Base-by-base conservation (phyloP, 345 rosid species). In the Salix purpurea region DNA sequence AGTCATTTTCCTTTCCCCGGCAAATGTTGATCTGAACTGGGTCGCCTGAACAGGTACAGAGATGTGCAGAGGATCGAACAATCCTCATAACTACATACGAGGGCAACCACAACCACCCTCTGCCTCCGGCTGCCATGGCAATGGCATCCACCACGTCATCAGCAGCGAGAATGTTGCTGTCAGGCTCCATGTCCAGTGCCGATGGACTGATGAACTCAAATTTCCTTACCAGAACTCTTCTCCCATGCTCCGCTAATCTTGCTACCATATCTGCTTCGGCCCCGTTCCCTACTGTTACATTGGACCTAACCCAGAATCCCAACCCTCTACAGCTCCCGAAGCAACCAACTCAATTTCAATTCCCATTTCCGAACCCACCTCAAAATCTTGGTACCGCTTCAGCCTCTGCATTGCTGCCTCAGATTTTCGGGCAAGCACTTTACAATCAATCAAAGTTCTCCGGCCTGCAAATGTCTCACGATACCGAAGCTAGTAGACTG, bases 191-290 rank as follows among this genome's bases (percentile, higher is more conserved):
- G 98, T 82, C 98, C 0, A 89, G 88, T 81, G 85, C 94, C 2
- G 96, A 93, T 46, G 92, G 97, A 36, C 39, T 88, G 6, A 83
- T 91, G 89, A 90, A 90, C 86, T 77, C 92, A 6, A 91, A 89
- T 71, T 84, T 96, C 86, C 88, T 93, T 13, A 83, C 98, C 7
- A 83, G 93, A 75, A 86, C 96, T 26, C 83, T 91, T 26, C 85
- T 96, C 42, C 96, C 97, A 5, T 93, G 96, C 78, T 91, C 99
- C n/a, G 89, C 98, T 26, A 91, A 90, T 90, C 87, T 96, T 92
- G 99, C 97, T 24, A 91, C 99, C 0, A 87, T 96, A 62, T 96
- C 99, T 71, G 99, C 98, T 36, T 92, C 98, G 7, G 97, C 99
- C 34, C 99, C 97, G 56, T 96, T 96, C 67, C 99, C 98, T 10